Evolutionary conservation across 306 rosid species (phyloP), one percentile per base, ranked within the genome.

Genomic region (Quercus rubra): DNA sequence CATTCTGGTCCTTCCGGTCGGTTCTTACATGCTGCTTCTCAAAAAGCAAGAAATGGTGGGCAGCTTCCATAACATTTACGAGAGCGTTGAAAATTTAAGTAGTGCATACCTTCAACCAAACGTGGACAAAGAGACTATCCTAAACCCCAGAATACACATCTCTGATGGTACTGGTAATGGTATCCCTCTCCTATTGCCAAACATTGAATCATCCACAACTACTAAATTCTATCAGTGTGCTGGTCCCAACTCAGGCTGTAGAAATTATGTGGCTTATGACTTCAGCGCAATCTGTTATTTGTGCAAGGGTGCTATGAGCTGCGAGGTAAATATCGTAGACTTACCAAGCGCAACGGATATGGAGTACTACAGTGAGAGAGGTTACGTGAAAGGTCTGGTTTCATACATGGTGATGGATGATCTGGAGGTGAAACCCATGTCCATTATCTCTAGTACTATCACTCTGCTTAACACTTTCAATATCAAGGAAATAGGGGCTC

Each of bases 321-420:
- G 52, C 1, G 52, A 10, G 15, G 0, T 46, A 46, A 11, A 4
- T 9, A 10, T 46, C 52, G 52, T 46, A 46, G 52, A 0, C 52
- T 3, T 1, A 46, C 41, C 62, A 6, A 12, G 7, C 2, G 2
- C 38, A 1, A 12, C 0, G 3, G 11, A 74, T 74, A 19, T 19
- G 73, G 73, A 4, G 10, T 35, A 9, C 13, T 19, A 5, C 33
- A 20, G 43, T 5, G 73, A 4, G 35, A 63, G 71, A 43, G 79
- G 84, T 2, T 85, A n/a, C 67, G 84, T 85, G 64, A 79, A 41
- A 55, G 89, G 69, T 1, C 5, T 66, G 7, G 84, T 73, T 1
- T 82, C 85, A 0, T 86, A 82, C 67, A 83, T 86, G 87, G 62
- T 86, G 3, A 80, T 73, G 83, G 87, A 86, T 71, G 75, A 86